phyloP scores from a whole-genome alignment of 192 early-diverging fungal species.

The Coemansia sp. region DNA sequence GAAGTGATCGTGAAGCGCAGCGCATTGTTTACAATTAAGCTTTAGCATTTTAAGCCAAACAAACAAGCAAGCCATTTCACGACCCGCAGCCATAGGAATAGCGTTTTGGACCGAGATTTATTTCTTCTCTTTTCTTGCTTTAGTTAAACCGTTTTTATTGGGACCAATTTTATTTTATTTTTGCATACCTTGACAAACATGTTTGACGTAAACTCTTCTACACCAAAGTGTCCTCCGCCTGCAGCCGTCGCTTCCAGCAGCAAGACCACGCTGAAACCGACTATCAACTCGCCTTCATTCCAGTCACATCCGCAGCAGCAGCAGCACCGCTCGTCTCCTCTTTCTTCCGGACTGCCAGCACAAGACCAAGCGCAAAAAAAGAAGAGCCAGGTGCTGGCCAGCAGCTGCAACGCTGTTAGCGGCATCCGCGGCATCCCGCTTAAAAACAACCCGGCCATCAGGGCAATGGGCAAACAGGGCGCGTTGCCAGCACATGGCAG shows the following conservation, averaged over 20 bases:
- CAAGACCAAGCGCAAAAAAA: constrained; percentile 1
- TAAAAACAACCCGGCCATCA: constrained; percentile 10
- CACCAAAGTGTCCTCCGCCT: too few species aligned
- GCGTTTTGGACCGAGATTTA: too few species aligned
- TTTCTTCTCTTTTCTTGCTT: not conserved
- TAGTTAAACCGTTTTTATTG: too few species aligned
- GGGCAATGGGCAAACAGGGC: constrained; percentile 21
- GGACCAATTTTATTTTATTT: not conserved
- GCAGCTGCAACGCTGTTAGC: too few species aligned
- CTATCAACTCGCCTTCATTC: too few species aligned
- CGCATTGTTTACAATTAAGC: not conserved
- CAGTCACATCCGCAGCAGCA: not conserved
- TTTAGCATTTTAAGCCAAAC: too few species aligned
- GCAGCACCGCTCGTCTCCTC: not conserved
- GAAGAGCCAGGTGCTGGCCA: not conserved
- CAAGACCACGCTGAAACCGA: not conserved
- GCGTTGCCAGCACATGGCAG: not conserved
- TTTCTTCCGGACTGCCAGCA: too few species aligned
- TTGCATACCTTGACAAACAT: not conserved
- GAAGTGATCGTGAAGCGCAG: not conserved
- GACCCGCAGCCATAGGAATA: not conserved
- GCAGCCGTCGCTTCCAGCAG: not conserved
- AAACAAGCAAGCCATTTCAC: too few species aligned
- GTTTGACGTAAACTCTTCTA: not conserved
- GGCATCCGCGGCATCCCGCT: not conserved